These are phyloP conservation scores for Monilinia fructigena DNA, from an alignment of 2,329 filamentous ascomycete genomes.

Conservation along the genomic window DNA sequence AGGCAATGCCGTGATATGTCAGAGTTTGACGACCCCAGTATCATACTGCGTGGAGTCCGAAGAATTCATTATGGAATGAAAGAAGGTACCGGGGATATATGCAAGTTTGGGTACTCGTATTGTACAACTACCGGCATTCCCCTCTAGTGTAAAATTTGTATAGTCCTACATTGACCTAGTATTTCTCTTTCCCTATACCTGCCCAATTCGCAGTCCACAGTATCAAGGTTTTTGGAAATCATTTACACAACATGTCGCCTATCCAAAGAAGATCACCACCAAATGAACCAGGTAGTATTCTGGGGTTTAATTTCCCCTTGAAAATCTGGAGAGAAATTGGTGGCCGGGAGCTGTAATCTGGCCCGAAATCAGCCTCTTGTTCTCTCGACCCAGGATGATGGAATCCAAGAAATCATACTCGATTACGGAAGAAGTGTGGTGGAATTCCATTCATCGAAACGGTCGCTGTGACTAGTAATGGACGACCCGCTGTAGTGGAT, in stretches of 20 bases:
- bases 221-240: not conserved
- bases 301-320: slow-evolving; percentile 9
- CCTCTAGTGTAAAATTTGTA: not conserved
- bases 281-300: slow-evolving; percentile 6
- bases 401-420: slow-evolving; percentile 28
- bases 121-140: not conserved
- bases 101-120: not conserved
- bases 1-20: not conserved
- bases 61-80: slow-evolving; percentile 4
- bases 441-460: slow-evolving; percentile 31
- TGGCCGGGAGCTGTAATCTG: not conserved
- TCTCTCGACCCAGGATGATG: slow-evolving; percentile 22
- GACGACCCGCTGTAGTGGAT: slow-evolving; percentile 27
- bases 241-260: not conserved
- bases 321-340: slow-evolving; percentile 16
- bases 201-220: not conserved
- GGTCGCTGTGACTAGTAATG: slow-evolving; percentile 23
- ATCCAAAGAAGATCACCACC: slow-evolving; percentile 10
- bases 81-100: not conserved
- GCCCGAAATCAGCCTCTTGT: not conserved
- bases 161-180: not conserved
- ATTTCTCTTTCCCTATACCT: not conserved
- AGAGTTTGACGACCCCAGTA: too few relatives aligned
- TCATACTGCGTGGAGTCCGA: not conserved
- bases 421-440: slow-evolving; percentile 30